A percentile compares a stretch with the other conserved stretches of the same genome.
These are phyloP conservation scores for Chlorokybus atmophyticus DNA, from an alignment of 139 green algal genomes.

Conservation along the genomic window DNA sequence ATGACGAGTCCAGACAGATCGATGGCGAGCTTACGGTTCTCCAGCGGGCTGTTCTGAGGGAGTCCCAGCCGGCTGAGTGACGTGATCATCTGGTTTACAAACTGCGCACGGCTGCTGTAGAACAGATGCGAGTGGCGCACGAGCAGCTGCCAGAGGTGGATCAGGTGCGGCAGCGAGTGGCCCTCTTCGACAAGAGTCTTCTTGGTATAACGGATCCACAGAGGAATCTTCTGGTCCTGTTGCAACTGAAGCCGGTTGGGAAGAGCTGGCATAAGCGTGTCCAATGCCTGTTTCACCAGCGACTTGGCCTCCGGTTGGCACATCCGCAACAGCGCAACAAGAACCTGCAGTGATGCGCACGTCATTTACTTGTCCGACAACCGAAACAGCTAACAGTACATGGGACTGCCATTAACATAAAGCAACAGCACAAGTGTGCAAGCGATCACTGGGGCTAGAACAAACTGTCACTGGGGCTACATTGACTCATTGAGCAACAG, in stretches of 20 bases:
- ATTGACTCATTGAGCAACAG: not conserved
- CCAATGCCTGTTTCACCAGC: constrained; percentile 67
- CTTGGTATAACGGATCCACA: constrained; percentile 69
- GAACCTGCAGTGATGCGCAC: too few relatives aligned
- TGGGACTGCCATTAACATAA: too few relatives aligned
- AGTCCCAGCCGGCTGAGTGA: constrained; percentile 56
- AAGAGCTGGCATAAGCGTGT: constrained; percentile 70
- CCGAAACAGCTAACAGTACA: too few relatives aligned
- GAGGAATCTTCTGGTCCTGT: constrained; percentile 37
- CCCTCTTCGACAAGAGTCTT: constrained; percentile 70
- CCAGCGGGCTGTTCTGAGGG: constrained; percentile 38
- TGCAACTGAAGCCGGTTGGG: constrained; percentile 30
- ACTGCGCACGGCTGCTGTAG: constrained; percentile 56
- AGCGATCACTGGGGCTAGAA: too few relatives aligned
- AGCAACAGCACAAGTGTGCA: too few relatives aligned
- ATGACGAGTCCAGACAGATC: constrained; percentile 79
- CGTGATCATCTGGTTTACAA: constrained; percentile 83
- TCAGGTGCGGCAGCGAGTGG: constrained; percentile 47
- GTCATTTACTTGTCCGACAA: too few relatives aligned
- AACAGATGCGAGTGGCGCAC: constrained; percentile 76
- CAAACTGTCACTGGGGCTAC: not conserved
- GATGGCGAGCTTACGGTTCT: constrained; percentile 73
- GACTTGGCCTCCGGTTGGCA: constrained; percentile 53
- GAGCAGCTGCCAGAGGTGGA: constrained; percentile 83
- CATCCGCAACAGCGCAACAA: constrained; percentile 66